Evolutionary conservation across 768 basidiomycete genomes (phyloP).

Genomic region (Russula lepida): DNA sequence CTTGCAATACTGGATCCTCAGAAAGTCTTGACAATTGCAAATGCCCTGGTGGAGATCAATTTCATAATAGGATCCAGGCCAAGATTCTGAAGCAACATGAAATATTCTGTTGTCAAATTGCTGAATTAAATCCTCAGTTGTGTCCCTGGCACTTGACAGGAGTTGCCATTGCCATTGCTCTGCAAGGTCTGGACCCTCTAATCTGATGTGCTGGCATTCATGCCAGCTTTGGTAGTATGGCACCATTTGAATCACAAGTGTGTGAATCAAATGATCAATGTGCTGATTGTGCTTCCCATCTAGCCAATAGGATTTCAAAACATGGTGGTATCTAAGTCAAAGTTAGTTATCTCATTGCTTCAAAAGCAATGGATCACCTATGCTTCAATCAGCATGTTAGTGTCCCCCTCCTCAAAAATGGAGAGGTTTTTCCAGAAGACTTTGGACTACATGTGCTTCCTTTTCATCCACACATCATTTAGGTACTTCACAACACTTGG

Average conservation of each 20-base stretch:
- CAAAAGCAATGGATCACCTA: neutral
- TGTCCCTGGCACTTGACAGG: neutral
- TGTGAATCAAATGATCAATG: neutral
- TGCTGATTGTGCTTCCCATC: too few species aligned
- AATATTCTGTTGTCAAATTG: neutral
- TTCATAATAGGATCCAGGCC: neutral
- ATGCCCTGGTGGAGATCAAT: neutral
- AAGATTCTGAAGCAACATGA: neutral
- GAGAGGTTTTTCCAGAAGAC: neutral
- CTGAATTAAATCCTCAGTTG: neutral
- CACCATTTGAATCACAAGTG: neutral
- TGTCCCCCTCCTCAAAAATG: neutral
- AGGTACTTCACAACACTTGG: neutral
- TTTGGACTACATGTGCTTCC: neutral
- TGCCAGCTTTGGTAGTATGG: neutral
- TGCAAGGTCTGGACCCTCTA: neutral
- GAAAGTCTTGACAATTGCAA: neutral
- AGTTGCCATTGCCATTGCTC: neutral
- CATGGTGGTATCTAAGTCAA: neutral
- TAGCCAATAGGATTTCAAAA: neutral
- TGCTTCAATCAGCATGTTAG: neutral
- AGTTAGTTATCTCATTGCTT: neutral
- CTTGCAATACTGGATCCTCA: neutral
- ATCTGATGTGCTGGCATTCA: neutral
- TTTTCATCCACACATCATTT: too few species aligned